Conservation (phyloP, 495 filamentous ascomycete species). For the Chaetomium tenue region DNA sequence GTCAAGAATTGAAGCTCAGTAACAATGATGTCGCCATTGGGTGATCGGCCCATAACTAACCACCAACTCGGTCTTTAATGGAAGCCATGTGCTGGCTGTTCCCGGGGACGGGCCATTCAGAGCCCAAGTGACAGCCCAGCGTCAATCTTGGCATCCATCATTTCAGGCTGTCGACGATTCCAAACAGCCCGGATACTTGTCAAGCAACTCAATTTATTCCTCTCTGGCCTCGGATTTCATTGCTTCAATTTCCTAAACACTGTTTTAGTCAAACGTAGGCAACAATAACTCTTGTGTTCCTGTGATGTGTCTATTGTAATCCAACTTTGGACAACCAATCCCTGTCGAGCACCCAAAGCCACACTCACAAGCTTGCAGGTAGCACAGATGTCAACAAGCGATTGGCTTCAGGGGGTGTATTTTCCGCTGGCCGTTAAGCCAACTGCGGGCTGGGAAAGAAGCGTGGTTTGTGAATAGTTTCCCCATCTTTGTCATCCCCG, state of each 20-base stretch:
- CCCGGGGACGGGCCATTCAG: not conserved
- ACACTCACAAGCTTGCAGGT: conserved; percentile 8
- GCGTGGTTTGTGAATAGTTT: not conserved
- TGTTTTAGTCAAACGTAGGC: not conserved
- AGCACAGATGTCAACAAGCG: conserved; percentile 15
- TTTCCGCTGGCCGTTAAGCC: conserved; percentile 8
- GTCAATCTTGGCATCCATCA: not conserved
- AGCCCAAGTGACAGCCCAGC: not conserved
- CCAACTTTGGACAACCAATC: not conserved
- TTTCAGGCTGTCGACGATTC: not conserved
- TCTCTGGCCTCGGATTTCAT: not conserved
- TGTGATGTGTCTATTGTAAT: not conserved
- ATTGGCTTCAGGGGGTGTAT: not conserved
- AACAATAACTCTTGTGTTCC: not conserved
- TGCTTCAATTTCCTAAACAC: not conserved
- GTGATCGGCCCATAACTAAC: not conserved
- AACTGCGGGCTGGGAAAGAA: not conserved
- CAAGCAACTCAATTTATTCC: too few relatives aligned
- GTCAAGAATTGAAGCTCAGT: not conserved
- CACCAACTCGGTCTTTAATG: too few relatives aligned
- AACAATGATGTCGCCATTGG: conserved; percentile 11
- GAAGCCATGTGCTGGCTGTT: not conserved
- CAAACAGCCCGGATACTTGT: not conserved
- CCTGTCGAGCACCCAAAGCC: not conserved
- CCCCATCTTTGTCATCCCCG: not conserved